A percentile compares a stretch with the other conserved stretches of the same genome.
Conservation (phyloP, 176 grass and related monocot species). For the Oryza punctata region DNA sequence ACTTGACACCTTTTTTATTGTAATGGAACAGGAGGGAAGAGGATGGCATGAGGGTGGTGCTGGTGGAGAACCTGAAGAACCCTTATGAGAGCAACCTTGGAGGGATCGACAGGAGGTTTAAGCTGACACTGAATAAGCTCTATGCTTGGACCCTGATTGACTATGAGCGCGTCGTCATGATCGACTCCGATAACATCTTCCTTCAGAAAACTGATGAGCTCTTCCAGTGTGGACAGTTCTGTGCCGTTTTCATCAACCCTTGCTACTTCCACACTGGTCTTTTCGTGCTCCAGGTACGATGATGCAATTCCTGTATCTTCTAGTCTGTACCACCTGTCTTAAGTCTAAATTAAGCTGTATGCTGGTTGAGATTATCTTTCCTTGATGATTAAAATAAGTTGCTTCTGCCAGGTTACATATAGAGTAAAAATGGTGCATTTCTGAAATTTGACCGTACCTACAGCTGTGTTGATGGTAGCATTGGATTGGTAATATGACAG, state of each 20-base stretch:
- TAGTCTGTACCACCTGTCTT: not conserved
- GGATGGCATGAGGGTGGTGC: conserved; percentile 85
- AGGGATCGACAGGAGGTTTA: conserved; percentile 83
- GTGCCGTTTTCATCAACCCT: conserved; percentile 96
- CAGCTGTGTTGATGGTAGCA: conserved; percentile 2
- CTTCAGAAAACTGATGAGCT: conserved; percentile 91
- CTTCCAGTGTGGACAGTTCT: conserved; percentile 96
- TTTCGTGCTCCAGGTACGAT: conserved; percentile 88
- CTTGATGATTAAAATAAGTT: not conserved
- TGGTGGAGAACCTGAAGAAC: conserved; percentile 89
- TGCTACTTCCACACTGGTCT: conserved; percentile 98
- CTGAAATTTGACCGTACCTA: not conserved
- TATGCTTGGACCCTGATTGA: conserved; percentile 88
- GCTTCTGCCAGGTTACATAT: not conserved
- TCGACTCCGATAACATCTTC: conserved; percentile 96
- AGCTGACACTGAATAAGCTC: conserved; percentile 94
- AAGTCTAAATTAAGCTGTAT: not conserved
- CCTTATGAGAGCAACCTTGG: conserved; percentile 83
- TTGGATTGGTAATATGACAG: not conserved
- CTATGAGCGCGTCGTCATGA: conserved; percentile 93
- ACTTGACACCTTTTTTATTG: conserved; percentile 10
- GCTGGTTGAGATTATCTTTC: conserved; percentile 16
- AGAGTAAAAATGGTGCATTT: not conserved
- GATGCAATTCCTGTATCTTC: not conserved
- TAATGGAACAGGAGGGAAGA: conserved; percentile 72